phyloP scores from a whole-genome alignment of 1,284 basidiomycete genomes.

The Leccinum huronense region DNA sequence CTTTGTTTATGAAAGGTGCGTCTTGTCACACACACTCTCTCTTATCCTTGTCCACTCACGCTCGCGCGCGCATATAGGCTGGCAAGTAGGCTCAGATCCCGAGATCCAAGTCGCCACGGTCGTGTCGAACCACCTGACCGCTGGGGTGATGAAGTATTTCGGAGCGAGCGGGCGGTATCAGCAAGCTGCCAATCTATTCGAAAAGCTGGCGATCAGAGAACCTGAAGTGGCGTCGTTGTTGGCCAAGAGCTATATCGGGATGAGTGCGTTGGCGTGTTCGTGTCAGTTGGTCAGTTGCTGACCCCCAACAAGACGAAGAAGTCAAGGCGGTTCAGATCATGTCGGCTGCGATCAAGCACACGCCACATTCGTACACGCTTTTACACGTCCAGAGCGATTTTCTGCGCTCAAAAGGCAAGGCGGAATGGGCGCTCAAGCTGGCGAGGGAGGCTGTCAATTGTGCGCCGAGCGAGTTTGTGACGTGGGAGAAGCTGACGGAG shows the following conservation, averaged over 20 bases:
- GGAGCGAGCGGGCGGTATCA: constrained; percentile 88
- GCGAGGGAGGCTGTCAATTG: constrained; percentile 96
- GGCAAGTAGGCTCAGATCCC: constrained; percentile 98
- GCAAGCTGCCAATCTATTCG: constrained; percentile 92
- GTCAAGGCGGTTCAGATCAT: constrained; percentile 98
- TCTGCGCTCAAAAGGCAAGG: constrained; percentile 78
- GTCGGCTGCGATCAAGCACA: constrained; percentile 78
- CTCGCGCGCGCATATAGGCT: constrained; percentile 55
- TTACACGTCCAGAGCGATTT: constrained; percentile 96
- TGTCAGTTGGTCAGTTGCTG: not conserved
- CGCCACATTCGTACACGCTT: constrained; percentile 90
- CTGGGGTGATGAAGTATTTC: constrained; percentile 96
- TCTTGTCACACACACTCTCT: not conserved
- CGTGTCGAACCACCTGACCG: constrained; percentile 96
- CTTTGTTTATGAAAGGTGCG: constrained; percentile 85
- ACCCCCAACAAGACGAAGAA: constrained; percentile 75
- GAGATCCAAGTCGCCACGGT: constrained; percentile 98
- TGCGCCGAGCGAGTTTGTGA: constrained; percentile 96
- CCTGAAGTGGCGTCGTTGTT: constrained; percentile 90
- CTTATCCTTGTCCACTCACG: not conserved
- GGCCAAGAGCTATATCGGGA: constrained; percentile 90
- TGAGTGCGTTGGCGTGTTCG: constrained; percentile 67
- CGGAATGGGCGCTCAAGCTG: constrained; percentile 89
- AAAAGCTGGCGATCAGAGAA: constrained; percentile 82
- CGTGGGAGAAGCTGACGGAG: constrained; percentile 97